Evolutionary conservation across 495 filamentous ascomycete genomes (phyloP).

Genomic region (Lasiosphaeria ovina): DNA sequence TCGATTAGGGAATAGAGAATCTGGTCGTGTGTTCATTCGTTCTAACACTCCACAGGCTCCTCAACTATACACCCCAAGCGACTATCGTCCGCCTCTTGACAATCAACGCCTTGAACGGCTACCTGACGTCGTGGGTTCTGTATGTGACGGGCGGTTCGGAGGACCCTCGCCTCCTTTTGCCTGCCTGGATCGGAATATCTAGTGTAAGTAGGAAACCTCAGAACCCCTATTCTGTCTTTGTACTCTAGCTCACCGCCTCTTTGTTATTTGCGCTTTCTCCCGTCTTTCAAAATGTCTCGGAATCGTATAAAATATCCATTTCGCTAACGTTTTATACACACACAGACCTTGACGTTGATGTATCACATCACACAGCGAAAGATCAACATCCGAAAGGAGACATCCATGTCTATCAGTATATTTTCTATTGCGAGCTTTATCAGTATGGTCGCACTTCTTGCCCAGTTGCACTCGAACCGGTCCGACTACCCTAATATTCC

Average conservation of each 20-base stretch:
- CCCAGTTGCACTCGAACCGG: slow-evolving; percentile 67
- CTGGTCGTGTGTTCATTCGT: neutral
- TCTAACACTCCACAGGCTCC: slow-evolving; percentile 54
- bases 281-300: no score
- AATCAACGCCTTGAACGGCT: slow-evolving; percentile 75
- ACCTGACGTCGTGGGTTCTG: slow-evolving; percentile 76
- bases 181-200: slow-evolving; percentile 83
- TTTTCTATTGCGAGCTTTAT: slow-evolving; percentile 74
- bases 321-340: neutral
- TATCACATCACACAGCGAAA: slow-evolving; percentile 82
- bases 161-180: slow-evolving; percentile 75
- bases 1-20: no score
- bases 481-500: slow-evolving; percentile 63
- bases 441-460: slow-evolving; percentile 67
- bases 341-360: slow-evolving; percentile 68
- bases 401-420: slow-evolving; percentile 69
- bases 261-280: neutral
- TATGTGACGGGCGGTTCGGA: slow-evolving; percentile 71
- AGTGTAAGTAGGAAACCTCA: slow-evolving; percentile 49
- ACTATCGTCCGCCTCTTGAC: slow-evolving; percentile 81
- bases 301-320: neutral
- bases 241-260: no score
- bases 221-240: no score
- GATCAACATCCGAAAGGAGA: slow-evolving; percentile 79
- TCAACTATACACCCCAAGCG: slow-evolving; percentile 83